These are phyloP conservation scores for Kluyveromyces marxianus DNA, from an alignment of 1,139 yeast genomes.

Conservation along the genomic window DNA sequence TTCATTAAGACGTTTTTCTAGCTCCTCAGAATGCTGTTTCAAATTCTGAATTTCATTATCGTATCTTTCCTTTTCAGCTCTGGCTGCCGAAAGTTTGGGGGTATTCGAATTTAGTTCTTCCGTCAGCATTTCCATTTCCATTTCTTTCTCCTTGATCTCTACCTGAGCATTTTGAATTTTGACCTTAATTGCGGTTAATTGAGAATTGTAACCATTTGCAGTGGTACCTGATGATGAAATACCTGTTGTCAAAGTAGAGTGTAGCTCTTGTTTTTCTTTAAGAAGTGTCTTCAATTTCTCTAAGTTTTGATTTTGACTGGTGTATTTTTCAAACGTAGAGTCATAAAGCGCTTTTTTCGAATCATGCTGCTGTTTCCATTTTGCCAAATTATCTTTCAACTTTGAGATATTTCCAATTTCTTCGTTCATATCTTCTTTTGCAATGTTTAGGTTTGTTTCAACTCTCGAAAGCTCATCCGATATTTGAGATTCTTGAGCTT, in stretches of 20 bases:
- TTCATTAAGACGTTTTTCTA: slow-evolving; percentile 40
- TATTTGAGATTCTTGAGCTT: slow-evolving; percentile 47
- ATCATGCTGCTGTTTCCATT: slow-evolving; percentile 21
- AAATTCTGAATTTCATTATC: slow-evolving; percentile 40
- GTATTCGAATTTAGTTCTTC: slow-evolving; percentile 47
- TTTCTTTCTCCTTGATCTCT: slow-evolving; percentile 49
- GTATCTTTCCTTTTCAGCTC: slow-evolving; percentile 41
- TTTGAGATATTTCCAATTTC: slow-evolving; percentile 32
- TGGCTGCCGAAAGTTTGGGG: slow-evolving; percentile 49
- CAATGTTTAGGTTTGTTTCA: slow-evolving; percentile 54
- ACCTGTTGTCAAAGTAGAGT: slow-evolving; percentile 83
- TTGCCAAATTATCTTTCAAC: slow-evolving; percentile 15
- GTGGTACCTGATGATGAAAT: slow-evolving; percentile 74
- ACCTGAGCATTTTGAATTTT: slow-evolving; percentile 49
- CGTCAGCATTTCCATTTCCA: slow-evolving; percentile 52
- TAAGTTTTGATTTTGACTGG: slow-evolving; percentile 38
- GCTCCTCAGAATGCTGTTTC: slow-evolving; percentile 33
- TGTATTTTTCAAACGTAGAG: slow-evolving; percentile 36
- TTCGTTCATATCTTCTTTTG: slow-evolving; percentile 46
- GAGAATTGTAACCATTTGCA: slow-evolving; percentile 75
- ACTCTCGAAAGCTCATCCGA: slow-evolving; percentile 65
- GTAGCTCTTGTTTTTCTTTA: slow-evolving; percentile 64
- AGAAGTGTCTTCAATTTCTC: slow-evolving; percentile 42
- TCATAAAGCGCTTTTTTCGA: slow-evolving; percentile 24
- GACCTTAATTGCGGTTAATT: slow-evolving; percentile 59